Evolutionary conservation across 805 yeast genomes (phyloP).

Genomic region (Saccharomycopsis microspora): DNA sequence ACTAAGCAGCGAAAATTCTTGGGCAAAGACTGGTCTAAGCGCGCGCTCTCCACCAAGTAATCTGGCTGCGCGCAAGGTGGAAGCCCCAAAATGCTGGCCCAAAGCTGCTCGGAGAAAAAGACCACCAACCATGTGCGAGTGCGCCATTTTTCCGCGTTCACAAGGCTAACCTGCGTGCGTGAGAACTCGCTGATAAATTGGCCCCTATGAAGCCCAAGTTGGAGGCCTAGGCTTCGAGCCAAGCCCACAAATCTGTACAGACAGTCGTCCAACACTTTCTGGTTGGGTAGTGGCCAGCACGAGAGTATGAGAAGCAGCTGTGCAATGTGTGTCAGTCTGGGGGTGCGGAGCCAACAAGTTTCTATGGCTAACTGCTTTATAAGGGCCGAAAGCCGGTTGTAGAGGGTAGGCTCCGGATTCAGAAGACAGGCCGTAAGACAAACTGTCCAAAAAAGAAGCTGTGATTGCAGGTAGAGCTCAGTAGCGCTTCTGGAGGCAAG

Average conservation of each 20-base stretch:
- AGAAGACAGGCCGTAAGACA: conserved; percentile 77
- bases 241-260: conserved; percentile 81
- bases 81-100: conserved; percentile 79
- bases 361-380: conserved; percentile 83
- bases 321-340: conserved; percentile 86
- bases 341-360: conserved; percentile 88
- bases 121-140: conserved; percentile 88
- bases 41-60: conserved; percentile 67
- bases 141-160: conserved; percentile 90
- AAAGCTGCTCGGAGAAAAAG: conserved; percentile 79
- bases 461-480: conserved; percentile 74
- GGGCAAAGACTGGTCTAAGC: conserved; percentile 55
- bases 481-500: conserved; percentile 55
- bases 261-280: conserved; percentile 84
- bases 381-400: conserved; percentile 61
- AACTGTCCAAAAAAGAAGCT: conserved; percentile 82
- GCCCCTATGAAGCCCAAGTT: conserved; percentile 84
- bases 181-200: conserved; percentile 85
- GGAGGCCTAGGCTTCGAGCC: conserved; percentile 76
- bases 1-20: conserved; percentile 61
- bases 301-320: conserved; percentile 80
- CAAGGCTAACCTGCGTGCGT: conserved; percentile 77
- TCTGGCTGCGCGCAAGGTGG: conserved; percentile 85
- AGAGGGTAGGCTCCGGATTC: conserved; percentile 78
- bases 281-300: conserved; percentile 89